These are phyloP conservation scores for Colletotrichum tofieldiae DNA, from an alignment of 2,329 filamentous ascomycete genomes.

Conservation along the genomic window DNA sequence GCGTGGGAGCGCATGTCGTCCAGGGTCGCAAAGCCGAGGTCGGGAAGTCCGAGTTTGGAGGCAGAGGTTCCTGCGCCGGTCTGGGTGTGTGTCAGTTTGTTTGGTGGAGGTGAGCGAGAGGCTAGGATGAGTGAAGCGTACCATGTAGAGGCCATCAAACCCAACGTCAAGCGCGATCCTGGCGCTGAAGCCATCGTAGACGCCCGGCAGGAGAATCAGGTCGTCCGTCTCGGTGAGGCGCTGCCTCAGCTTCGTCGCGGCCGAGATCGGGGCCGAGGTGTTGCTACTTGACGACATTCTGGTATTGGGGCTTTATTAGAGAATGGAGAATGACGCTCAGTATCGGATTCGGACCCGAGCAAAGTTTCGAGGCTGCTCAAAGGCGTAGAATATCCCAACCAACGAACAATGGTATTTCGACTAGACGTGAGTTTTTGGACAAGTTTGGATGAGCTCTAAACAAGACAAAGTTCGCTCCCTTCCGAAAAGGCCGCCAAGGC, in stretches of 20 bases:
- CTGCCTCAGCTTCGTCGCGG: conserved; percentile 56
- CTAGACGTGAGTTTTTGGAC: not conserved
- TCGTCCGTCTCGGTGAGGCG: conserved; percentile 56
- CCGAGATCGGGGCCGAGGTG: conserved; percentile 28
- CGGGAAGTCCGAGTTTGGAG: conserved; percentile 73
- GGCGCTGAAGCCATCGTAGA: conserved; percentile 79
- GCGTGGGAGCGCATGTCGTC: conserved; percentile 76
- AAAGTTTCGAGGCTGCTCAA: not conserved
- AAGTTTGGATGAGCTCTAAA: not conserved
- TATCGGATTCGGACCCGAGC: not conserved
- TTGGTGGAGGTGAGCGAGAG: not conserved
- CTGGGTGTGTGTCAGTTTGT: conserved; percentile 51
- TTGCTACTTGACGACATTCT: conserved; percentile 21
- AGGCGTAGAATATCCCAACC: not conserved
- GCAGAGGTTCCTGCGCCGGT: conserved; percentile 75
- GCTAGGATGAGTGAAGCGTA: conserved; percentile 50
- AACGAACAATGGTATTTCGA: not conserved
- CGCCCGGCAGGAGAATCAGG: conserved; percentile 73
- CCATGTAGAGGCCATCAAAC: conserved; percentile 79
- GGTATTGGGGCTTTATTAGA: not conserved
- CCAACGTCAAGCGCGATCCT: conserved; percentile 74
- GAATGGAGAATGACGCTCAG: not conserved
- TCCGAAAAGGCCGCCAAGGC: conserved; percentile 13
- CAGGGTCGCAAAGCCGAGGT: conserved; percentile 74
- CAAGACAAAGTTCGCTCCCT: not conserved